Evolutionary conservation across 495 filamentous ascomycete genomes (phyloP).

Genomic region (Penicillium diatomitis): DNA sequence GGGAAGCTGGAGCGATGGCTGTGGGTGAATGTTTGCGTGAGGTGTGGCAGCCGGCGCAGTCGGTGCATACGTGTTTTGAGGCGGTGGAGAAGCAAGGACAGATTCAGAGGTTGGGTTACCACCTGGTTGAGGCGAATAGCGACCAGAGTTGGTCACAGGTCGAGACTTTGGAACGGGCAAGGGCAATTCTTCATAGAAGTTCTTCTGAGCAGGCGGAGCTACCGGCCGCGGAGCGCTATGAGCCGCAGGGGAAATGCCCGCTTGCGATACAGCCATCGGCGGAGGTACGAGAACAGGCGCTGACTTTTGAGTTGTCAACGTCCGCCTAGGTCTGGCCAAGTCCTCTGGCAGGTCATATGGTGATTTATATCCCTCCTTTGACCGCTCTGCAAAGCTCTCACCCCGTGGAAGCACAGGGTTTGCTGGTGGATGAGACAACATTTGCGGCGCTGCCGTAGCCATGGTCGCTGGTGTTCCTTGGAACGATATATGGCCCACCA

Average conservation of each 20-base stretch:
- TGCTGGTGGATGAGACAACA: constrained; percentile 29
- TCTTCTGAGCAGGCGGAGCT: constrained; percentile 27
- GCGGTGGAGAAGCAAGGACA: constrained; percentile 5
- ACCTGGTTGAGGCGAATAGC: constrained; percentile 42
- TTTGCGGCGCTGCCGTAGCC: constrained; percentile 27
- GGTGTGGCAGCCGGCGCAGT: constrained; percentile 17
- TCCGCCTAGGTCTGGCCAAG: constrained; percentile 58
- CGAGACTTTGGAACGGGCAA: constrained; percentile 45
- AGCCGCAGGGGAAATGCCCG: constrained; percentile 23
- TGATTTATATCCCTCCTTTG: constrained; percentile 84
- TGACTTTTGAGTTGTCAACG: constrained; percentile 31
- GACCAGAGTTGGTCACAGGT: constrained; percentile 31
- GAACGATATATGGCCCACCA: constrained; percentile 23
- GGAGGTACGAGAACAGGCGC: constrained; percentile 15
- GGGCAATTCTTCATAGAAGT: constrained; percentile 92
- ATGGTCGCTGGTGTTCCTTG: constrained; percentile 19
- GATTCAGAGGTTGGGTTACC: constrained; percentile 5
- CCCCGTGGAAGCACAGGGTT: constrained; percentile 32
- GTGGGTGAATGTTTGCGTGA: neutral
- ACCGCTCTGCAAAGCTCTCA: constrained; percentile 78
- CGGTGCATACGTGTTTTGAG: constrained; percentile 14
- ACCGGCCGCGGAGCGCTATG: constrained; percentile 17
- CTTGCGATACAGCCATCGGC: constrained; percentile 19
- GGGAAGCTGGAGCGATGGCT: constrained; percentile 39
- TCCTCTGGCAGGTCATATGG: constrained; percentile 95